Percentiles rank a stretch among this genome's conserved stretches.
Evolutionary conservation across 139 green algal species (phyloP).

Genomic region (Micractinium conductrix): DNA sequence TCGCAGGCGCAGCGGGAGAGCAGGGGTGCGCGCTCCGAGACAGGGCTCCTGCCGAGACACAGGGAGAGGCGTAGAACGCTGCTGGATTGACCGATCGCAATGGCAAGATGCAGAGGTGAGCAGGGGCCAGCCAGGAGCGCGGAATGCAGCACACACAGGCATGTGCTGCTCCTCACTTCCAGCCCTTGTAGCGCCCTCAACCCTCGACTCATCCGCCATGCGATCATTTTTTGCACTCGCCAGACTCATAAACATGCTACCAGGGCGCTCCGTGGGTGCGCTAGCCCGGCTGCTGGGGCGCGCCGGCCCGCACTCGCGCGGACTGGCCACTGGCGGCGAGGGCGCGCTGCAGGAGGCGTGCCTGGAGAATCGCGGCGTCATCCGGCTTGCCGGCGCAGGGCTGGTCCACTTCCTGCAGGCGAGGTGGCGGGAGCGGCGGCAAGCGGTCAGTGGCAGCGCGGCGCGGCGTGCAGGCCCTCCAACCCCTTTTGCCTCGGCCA

Average conservation of each 20-base stretch:
- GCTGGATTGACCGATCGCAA: too few relatives aligned
- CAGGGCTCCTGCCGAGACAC: too few relatives aligned
- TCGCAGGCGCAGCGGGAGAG: too few relatives aligned
- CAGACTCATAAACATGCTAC: not conserved
- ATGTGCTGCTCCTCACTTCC: not conserved
- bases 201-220: too few relatives aligned
- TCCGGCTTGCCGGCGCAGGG: conserved; percentile 47
- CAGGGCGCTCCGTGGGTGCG: not conserved
- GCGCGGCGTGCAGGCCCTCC: not conserved
- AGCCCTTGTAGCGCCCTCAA: too few relatives aligned
- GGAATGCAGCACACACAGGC: not conserved
- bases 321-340: not conserved
- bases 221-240: too few relatives aligned
- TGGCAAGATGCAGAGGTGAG: too few relatives aligned
- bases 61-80: too few relatives aligned
- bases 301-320: not conserved
- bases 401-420: conserved; percentile 65
- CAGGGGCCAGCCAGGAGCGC: too few relatives aligned
- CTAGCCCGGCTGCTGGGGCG: not conserved
- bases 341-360: not conserved
- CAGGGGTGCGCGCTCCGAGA: too few relatives aligned
- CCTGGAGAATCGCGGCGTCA: conserved; percentile 40
- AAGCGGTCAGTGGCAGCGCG: too few relatives aligned
- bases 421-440: not conserved
- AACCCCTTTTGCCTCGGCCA: not conserved